A percentile compares a stretch with the other conserved stretches of the same genome.
These are phyloP conservation scores for Ogataea nitratoaversa DNA, from an alignment of 805 yeast species.

Conservation along the genomic window DNA sequence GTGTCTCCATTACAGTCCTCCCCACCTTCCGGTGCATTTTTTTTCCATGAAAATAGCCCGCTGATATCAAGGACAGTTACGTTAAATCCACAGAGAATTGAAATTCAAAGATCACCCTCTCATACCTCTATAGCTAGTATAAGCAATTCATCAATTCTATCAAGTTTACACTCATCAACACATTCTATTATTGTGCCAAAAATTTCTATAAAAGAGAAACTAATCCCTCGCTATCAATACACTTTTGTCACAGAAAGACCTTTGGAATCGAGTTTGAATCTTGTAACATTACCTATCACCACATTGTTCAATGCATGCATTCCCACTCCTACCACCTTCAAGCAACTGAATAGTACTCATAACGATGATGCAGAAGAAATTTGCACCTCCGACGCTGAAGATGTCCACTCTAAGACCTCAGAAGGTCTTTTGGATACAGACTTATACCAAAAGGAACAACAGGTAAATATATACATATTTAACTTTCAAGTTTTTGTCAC, in stretches of 20 bases:
- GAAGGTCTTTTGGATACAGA: neutral
- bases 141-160: conserved; percentile 9
- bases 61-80: conserved; percentile 1
- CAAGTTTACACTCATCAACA: conserved; percentile 3
- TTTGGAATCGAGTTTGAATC: conserved; percentile 21
- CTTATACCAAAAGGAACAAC: conserved; percentile 15
- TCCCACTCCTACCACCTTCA: conserved; percentile 24
- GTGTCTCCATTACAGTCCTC: neutral
- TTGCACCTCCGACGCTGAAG: no score
- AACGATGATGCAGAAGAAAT: neutral
- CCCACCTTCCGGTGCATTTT: neutral
- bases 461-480: conserved; percentile 23
- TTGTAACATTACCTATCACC: conserved; percentile 24
- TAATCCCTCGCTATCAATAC: conserved; percentile 11
- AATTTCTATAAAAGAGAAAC: conserved; percentile 7
- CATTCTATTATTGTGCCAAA: conserved; percentile 3
- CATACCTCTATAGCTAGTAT: conserved; percentile 3
- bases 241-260: conserved; percentile 9
- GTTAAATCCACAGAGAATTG: no score
- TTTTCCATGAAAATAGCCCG: neutral
- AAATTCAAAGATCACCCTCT: conserved; percentile 7
- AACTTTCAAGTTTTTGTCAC: conserved; percentile 25
- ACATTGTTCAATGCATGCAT: conserved; percentile 22
- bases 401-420: neutral
- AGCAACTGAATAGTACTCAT: neutral